Evolutionary conservation across 2,329 filamentous ascomycete genomes (phyloP).

Genomic region (Cordyceps sp.): DNA sequence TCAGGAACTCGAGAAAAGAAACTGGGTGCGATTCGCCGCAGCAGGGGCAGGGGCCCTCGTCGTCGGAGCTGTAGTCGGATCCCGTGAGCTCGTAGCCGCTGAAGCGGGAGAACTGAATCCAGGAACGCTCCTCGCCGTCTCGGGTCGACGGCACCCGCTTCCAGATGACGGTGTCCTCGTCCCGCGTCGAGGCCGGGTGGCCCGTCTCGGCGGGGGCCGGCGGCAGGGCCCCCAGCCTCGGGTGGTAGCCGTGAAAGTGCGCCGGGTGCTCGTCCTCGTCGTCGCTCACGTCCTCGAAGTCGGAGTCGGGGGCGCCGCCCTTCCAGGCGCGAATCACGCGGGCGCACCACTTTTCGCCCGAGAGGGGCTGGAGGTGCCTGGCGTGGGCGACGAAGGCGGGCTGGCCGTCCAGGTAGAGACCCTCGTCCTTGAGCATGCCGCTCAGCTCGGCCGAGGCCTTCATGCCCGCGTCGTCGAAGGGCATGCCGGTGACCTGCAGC

Average conservation of each 20-base stretch:
- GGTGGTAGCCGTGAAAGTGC: slow-evolving; percentile 8
- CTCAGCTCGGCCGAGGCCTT: slow-evolving; percentile 29
- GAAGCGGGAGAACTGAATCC: slow-evolving; percentile 28
- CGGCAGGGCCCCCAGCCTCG: slow-evolving; percentile 17
- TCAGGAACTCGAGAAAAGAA: slow-evolving; percentile 15
- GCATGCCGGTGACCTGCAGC: slow-evolving; percentile 33
- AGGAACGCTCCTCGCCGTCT: slow-evolving; percentile 23
- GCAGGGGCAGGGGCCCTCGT: slow-evolving; percentile 21
- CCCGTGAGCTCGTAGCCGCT: slow-evolving; percentile 20
- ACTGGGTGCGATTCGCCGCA: slow-evolving; percentile 21
- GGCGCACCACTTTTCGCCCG: slow-evolving; percentile 20
- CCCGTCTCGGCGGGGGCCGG: slow-evolving; percentile 24
- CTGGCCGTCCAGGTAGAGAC: slow-evolving; percentile 29
- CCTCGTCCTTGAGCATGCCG: slow-evolving; percentile 36
- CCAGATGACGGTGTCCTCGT: slow-evolving; percentile 31
- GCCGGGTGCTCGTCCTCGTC: slow-evolving; percentile 10
- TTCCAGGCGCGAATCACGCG: slow-evolving; percentile 30
- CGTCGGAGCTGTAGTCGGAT: slow-evolving; percentile 15
- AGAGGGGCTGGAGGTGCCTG: slow-evolving; percentile 21
- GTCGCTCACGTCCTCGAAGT: slow-evolving; percentile 10
- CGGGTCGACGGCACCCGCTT: slow-evolving; percentile 28
- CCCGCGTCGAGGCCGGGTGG: slow-evolving; percentile 22
- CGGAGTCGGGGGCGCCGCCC: slow-evolving; percentile 8
- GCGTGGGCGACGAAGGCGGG: slow-evolving; percentile 24
- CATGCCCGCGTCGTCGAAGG: slow-evolving; percentile 28